Conservation (phyloP, 805 yeast genomes). For the Sugiyamaella marilandica region DNA sequence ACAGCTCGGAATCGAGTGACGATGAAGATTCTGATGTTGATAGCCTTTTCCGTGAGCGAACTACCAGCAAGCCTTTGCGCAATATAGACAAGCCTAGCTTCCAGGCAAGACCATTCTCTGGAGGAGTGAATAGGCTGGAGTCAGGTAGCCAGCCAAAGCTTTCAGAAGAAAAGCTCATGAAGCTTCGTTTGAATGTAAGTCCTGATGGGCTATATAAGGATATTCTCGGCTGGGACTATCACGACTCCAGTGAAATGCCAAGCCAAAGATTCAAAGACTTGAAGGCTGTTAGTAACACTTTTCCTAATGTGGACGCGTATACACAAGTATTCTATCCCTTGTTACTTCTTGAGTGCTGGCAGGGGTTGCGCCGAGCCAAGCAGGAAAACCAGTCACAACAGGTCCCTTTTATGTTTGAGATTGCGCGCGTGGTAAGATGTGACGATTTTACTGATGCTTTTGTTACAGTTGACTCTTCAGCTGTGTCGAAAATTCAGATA, state of each 20-base stretch:
- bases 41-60: conserved; percentile 34
- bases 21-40: conserved; percentile 35
- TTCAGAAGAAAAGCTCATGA: conserved; percentile 50
- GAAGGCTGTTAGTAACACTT: conserved; percentile 50
- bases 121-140: background rate
- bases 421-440: conserved; percentile 78
- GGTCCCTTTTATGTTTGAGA: conserved; percentile 56
- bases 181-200: conserved; percentile 71
- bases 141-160: background rate
- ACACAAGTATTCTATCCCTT: conserved; percentile 70
- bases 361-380: conserved; percentile 70
- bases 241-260: conserved; percentile 52
- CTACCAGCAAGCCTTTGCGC: conserved; percentile 25
- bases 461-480: conserved; percentile 57
- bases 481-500: conserved; percentile 48
- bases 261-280: conserved; percentile 34
- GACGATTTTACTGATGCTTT: conserved; percentile 87
- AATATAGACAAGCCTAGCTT: conserved; percentile 14
- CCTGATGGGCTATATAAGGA: conserved; percentile 66
- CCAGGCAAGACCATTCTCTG: background rate
- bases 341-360: conserved; percentile 89
- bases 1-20: conserved; percentile 30
- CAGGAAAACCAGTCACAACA: conserved; percentile 46
- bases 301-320: conserved; percentile 60
- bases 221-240: conserved; percentile 75